phyloP scores from a whole-genome alignment of 208 protist species.

The Porcisia deanei region DNA sequence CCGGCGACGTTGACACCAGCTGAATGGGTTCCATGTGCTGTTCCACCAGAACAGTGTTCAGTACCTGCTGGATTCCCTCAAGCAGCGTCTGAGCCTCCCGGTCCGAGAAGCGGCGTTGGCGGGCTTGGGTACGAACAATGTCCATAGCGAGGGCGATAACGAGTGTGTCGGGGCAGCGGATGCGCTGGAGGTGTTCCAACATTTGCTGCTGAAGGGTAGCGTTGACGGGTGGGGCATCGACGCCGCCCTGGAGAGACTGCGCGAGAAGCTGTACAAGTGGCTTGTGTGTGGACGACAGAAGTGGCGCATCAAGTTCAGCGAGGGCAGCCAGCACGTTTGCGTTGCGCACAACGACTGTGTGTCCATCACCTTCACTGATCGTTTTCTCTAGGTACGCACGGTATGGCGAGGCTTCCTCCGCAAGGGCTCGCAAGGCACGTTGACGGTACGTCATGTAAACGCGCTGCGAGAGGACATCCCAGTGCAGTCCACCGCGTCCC shows the following conservation, averaged over 20 bases:
- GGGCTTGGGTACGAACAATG: constrained; percentile 12
- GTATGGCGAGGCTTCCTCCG: constrained; percentile 20
- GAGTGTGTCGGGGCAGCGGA: constrained; percentile 46
- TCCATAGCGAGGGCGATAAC: constrained; percentile 42
- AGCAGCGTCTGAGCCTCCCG: constrained; percentile 11
- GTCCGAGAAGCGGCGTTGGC: neutral
- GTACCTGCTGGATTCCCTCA: constrained; percentile 13
- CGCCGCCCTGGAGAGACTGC: neutral
- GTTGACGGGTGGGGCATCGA: neutral
- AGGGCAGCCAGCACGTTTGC: neutral
- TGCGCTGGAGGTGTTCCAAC: constrained; percentile 20
- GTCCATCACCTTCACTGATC: neutral
- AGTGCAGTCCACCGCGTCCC: neutral
- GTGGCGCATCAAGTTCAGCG: neutral
- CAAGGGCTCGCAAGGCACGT: constrained; percentile 9
- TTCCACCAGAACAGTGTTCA: constrained; percentile 12
- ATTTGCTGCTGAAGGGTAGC: constrained; percentile 16
- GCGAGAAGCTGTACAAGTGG: constrained; percentile 9
- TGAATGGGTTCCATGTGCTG: constrained; percentile 14
- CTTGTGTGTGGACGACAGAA: neutral
- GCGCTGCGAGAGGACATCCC: constrained; percentile 25
- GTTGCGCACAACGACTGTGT: neutral
- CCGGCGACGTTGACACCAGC: neutral
- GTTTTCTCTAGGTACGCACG: constrained; percentile 5
- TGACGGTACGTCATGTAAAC: constrained; percentile 24